Percentiles rank a stretch among this genome's conserved stretches.
phyloP scores from a whole-genome alignment of 2,329 filamentous ascomycete species.

The Ilyonectria destructans region DNA sequence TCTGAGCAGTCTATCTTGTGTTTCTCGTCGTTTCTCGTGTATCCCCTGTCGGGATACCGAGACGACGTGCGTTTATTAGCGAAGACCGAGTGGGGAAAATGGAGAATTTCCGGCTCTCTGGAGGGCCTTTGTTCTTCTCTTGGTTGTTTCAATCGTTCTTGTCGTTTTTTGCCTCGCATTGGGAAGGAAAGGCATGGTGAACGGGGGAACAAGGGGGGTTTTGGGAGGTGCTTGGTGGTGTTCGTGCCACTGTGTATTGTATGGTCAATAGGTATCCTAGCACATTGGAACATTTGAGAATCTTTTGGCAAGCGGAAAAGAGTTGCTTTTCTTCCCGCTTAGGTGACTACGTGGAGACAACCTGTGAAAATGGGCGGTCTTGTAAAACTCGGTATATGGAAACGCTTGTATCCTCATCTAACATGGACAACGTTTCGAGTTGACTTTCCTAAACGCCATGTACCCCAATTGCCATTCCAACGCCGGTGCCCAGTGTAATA shows the following conservation, averaged over 20 bases:
- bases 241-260: constrained; percentile 46
- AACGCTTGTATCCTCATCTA: background rate
- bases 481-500: constrained; percentile 12
- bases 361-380: background rate
- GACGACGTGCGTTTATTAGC: constrained; percentile 2
- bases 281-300: constrained; percentile 38
- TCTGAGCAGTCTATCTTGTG: constrained; percentile 1
- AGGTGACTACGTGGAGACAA: background rate
- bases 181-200: constrained; percentile 31
- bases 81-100: background rate
- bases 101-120: background rate
- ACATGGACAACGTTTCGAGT: background rate
- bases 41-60: background rate
- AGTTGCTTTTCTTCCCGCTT: background rate
- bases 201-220: constrained; percentile 27
- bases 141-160: constrained; percentile 3
- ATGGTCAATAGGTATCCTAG: constrained; percentile 40
- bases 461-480: constrained; percentile 2
- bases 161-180: constrained; percentile 28
- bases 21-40: background rate
- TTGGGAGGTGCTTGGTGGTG: constrained; percentile 36
- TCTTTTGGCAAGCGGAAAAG: constrained; percentile 11
- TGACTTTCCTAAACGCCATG: constrained; percentile 9
- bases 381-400: background rate
- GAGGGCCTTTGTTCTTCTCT: background rate